Evolutionary conservation across 805 yeast genomes (phyloP).

Genomic region (Jamesozyma rosinii): DNA sequence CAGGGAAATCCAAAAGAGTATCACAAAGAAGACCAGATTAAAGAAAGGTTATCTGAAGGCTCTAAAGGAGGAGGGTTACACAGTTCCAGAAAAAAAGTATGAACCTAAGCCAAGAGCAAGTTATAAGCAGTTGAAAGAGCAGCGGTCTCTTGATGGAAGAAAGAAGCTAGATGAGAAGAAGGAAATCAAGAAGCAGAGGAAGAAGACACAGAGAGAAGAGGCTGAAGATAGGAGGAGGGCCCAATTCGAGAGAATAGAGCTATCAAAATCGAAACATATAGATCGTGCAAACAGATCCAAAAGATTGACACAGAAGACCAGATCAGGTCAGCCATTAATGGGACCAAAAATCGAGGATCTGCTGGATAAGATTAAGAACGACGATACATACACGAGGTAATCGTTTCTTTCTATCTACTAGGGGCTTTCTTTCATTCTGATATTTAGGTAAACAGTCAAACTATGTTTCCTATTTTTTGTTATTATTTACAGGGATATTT

Average conservation of each 20-base stretch:
- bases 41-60: conserved; percentile 75
- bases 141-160: conserved; percentile 17
- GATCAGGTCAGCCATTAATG: conserved; percentile 80
- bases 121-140: conserved; percentile 17
- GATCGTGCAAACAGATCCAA: conserved; percentile 38
- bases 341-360: conserved; percentile 77
- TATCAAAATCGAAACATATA: conserved; percentile 32
- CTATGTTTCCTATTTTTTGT: neutral
- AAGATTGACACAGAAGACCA: conserved; percentile 45
- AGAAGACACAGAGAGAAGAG: conserved; percentile 25
- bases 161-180: conserved; percentile 28
- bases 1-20: conserved; percentile 66
- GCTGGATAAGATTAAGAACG: conserved; percentile 63
- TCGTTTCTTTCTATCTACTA: neutral
- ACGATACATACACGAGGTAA: conserved; percentile 28
- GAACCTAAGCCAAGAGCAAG: conserved; percentile 9
- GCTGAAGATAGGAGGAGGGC: conserved; percentile 36
- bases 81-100: conserved; percentile 37
- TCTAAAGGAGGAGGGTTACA: conserved; percentile 60
- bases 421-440: neutral
- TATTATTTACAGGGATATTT: conserved; percentile 6
- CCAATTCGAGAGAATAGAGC: conserved; percentile 31
- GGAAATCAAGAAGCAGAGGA: conserved; percentile 32
- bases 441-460: neutral
- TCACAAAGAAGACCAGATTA: conserved; percentile 71